These are phyloP conservation scores for Bruguiera parviflora DNA, from an alignment of 345 rosid genomes.

Conservation along the genomic window DNA sequence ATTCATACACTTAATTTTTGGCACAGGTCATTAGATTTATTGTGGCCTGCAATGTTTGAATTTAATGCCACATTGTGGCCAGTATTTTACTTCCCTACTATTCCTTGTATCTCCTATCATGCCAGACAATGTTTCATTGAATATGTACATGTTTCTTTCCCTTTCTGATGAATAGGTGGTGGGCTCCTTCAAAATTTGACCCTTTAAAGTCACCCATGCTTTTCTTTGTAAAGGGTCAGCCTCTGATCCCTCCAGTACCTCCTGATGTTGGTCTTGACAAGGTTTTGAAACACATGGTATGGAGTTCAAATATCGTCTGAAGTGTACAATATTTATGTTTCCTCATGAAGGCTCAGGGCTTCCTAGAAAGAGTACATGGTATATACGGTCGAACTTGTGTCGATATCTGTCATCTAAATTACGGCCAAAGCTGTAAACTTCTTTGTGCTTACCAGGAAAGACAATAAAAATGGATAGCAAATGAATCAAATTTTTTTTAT, in stretches of 20 bases:
- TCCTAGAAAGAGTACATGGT: too few species aligned
- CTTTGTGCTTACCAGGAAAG: too few species aligned
- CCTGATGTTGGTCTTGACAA: constrained; percentile 66
- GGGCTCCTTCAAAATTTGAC: constrained; percentile 92
- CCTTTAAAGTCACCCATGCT: constrained; percentile 84
- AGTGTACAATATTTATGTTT: neutral
- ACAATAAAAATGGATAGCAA: too few species aligned
- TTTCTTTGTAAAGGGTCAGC: constrained; percentile 69
- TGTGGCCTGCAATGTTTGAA: neutral
- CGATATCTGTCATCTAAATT: too few species aligned
- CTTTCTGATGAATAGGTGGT: constrained; percentile 59
- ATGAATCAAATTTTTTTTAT: too few species aligned
- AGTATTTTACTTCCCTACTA: neutral
- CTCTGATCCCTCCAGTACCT: constrained; percentile 64
- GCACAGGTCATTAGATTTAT: neutral
- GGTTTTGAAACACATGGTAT: constrained; percentile 73
- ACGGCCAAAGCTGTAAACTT: too few species aligned
- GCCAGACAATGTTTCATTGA: constrained; percentile 3
- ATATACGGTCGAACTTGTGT: too few species aligned
- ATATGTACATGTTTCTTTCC: constrained; percentile 11
- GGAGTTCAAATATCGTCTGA: neutral
- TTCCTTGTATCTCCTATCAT: neutral
- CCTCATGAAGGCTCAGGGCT: too few species aligned
- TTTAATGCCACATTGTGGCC: neutral
- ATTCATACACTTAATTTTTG: neutral